Conservation (phyloP, 306 rosid genomes). For the Arachis hypogaea region DNA sequence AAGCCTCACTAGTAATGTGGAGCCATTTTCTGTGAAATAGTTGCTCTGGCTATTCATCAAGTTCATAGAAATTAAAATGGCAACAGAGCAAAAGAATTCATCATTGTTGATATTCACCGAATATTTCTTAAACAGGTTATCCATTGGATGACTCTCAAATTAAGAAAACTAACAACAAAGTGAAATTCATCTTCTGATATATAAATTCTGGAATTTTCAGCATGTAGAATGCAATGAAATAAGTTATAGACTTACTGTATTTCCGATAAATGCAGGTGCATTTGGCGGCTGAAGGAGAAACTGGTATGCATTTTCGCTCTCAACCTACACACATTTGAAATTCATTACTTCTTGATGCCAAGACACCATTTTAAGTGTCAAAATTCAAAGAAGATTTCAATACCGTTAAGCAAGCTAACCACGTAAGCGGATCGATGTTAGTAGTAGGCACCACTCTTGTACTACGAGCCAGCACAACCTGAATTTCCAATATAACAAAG, state of each 20-base stretch:
- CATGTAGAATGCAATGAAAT: constrained; percentile 7
- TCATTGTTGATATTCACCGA: constrained; percentile 38
- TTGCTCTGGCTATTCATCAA: constrained; percentile 94
- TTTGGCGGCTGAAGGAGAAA: constrained; percentile 89
- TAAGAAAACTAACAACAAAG: not conserved
- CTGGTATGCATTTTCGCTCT: constrained; percentile 80
- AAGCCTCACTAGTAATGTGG: constrained; percentile 79
- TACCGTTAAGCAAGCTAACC: constrained; percentile 88
- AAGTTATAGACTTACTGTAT: constrained; percentile 65
- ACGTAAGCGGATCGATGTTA: constrained; percentile 72
- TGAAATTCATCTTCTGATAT: not conserved
- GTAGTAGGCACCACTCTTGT: constrained; percentile 76
- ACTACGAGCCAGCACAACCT: constrained; percentile 96
- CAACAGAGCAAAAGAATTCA: constrained; percentile 26
- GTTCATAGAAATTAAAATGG: constrained; percentile 55
- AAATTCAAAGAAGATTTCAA: constrained; percentile 20
- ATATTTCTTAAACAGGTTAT: constrained; percentile 17
- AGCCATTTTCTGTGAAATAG: constrained; percentile 93
- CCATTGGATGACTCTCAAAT: constrained; percentile 22
- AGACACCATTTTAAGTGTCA: not conserved
- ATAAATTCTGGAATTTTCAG: constrained; percentile 6
- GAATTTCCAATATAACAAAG: constrained; percentile 35
- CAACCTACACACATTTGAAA: constrained; percentile 58
- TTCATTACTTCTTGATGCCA: constrained; percentile 14
- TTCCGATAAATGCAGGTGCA: constrained; percentile 91